Percentiles rank a stretch among this genome's conserved stretches.
These are phyloP conservation scores for Leccinum subgranulosum DNA, from an alignment of 768 basidiomycete genomes.

Conservation along the genomic window DNA sequence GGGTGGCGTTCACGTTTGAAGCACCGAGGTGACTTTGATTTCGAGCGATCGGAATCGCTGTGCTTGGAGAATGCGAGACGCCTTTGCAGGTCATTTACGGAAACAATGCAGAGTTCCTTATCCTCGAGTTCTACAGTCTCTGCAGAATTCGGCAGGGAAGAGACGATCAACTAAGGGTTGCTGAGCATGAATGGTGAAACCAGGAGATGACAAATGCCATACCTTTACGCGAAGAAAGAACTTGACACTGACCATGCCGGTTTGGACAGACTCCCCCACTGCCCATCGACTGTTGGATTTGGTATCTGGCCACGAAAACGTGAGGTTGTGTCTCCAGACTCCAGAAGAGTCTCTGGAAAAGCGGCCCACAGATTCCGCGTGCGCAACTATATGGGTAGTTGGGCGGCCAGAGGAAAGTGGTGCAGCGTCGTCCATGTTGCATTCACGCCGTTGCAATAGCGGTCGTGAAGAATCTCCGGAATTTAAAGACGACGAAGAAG, in stretches of 20 bases:
- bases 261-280: conserved; percentile 72
- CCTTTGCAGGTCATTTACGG: conserved; percentile 68
- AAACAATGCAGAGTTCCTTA: conserved; percentile 61
- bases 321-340: conserved; percentile 61
- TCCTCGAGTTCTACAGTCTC: conserved; percentile 71
- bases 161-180: conserved; percentile 43
- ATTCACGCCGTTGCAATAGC: conserved; percentile 20
- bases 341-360: conserved; percentile 57
- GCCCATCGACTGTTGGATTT: conserved; percentile 74
- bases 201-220: conserved; percentile 5
- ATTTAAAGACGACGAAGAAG: conserved; percentile 20
- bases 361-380: conserved; percentile 55
- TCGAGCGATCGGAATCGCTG: conserved; percentile 46
- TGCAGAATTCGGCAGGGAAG: conserved; percentile 42
- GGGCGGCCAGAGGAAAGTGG: conserved; percentile 24
- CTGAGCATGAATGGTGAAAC: conserved; percentile 12
- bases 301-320: conserved; percentile 68
- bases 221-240: conserved; percentile 76
- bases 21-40: conserved; percentile 57
- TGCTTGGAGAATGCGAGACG: conserved; percentile 61
- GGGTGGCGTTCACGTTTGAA: conserved; percentile 31
- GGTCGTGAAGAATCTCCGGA: conserved; percentile 27
- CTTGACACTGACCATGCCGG: conserved; percentile 58
- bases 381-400: conserved; percentile 51
- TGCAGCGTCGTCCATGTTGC: conserved; percentile 9